Conservation (phyloP, 2,329 filamentous ascomycete genomes). For the Ceratocystis cubensis region DNA sequence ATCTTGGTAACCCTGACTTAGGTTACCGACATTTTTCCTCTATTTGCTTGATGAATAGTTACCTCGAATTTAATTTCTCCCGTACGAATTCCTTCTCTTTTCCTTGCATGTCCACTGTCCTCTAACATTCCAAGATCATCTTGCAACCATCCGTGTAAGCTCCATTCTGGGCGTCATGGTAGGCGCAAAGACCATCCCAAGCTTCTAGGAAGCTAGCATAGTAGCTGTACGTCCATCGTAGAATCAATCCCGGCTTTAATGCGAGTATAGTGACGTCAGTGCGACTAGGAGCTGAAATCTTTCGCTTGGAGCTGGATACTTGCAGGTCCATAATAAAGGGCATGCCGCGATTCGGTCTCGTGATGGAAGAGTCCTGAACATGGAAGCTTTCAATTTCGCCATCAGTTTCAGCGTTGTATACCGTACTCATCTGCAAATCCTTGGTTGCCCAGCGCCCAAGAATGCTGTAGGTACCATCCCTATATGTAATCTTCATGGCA, state of each 20-base stretch:
- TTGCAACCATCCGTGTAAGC: not conserved
- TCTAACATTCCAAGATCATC: not conserved
- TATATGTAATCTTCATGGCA: conserved; percentile 2
- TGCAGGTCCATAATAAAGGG: not conserved
- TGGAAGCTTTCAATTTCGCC: not conserved
- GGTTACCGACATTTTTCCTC: not conserved
- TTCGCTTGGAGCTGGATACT: not conserved
- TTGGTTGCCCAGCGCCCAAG: not conserved
- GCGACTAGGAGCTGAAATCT: not conserved
- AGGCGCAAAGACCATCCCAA: not conserved
- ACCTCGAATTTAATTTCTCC: too few species aligned
- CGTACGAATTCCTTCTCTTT: too few species aligned
- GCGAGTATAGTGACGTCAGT: not conserved
- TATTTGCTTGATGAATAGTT: too few species aligned
- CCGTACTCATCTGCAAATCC: not conserved
- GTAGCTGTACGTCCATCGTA: conserved; percentile 3
- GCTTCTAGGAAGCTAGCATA: not conserved
- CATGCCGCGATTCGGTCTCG: not conserved
- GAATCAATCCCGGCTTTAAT: not conserved
- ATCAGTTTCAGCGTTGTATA: not conserved
- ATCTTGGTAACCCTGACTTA: too few species aligned
- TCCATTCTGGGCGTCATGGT: not conserved
- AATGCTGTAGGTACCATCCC: not conserved
- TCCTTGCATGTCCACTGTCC: not conserved
- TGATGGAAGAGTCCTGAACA: not conserved